Evolutionary conservation across 2,329 filamentous ascomycete species (phyloP), one percentile per base, ranked within the genome.

Genomic region (Neofusicoccum laricinum): DNA sequence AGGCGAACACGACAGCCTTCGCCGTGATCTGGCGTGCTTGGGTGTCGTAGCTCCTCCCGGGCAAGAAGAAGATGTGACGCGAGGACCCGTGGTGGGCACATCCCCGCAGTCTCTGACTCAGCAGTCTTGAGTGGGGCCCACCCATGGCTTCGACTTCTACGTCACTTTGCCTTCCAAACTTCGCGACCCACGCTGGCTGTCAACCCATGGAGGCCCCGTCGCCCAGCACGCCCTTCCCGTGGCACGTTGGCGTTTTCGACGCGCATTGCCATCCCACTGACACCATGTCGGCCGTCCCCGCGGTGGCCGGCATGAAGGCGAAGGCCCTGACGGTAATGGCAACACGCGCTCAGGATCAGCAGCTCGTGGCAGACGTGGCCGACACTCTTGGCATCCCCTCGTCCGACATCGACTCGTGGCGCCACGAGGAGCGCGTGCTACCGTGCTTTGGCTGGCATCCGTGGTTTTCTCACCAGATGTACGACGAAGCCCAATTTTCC

Each of bases 391-490:
- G 85, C 40, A 72, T 89, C 53, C 74, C 69, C 36, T 71, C 71
- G 1, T 19, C 67, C 0, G 38, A 48, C 12, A 21, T 64, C 32
- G 71, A 75, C 14, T 43, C 69, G 17, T 74, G 72, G 66, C 63
- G 70, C 19, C 66, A 71, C 57, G 68, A 77, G 48, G 77, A 80
- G 66, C 81, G 79, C 64, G 76, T 89, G 30, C 70, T 94, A 3
- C 90, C 91, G 0, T 87, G 88, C n/a, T 94, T 93, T 76, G 91
- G 91, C 19, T 93, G 91, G 90, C 91, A 95, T 73, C 91, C 91
- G 0, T 95, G 91, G 91, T 94, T 93, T 75, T 90, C 90, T 1
- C 82, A 94, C 74, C 88, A 91, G 68, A 83, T 95, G 70, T 92
- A 88, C 71, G 84, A 88, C 70, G 87, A 91, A 61, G 66, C 63